Evolutionary conservation across 345 rosid genomes (phyloP).

Genomic region (Populus ilicifolia): DNA sequence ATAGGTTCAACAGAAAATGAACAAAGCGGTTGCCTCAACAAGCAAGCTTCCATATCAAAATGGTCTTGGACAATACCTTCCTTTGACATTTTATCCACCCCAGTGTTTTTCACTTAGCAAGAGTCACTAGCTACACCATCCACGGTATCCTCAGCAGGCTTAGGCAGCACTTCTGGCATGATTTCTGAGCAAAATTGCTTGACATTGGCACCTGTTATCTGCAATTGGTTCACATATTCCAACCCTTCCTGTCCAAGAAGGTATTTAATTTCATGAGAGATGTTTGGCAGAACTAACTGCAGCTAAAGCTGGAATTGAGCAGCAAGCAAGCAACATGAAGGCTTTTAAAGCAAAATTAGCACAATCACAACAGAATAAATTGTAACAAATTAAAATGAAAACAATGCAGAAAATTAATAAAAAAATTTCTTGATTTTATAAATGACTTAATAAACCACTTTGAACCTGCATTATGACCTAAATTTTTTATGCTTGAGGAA

Average conservation of each 20-base stretch:
- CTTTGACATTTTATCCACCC: background rate
- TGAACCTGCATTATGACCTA: background rate
- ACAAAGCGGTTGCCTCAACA: background rate
- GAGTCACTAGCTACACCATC: slow-evolving; percentile 2
- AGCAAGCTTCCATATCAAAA: slow-evolving; percentile 8
- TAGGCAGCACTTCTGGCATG: slow-evolving; percentile 22
- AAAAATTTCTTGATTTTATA: background rate
- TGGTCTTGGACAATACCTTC: slow-evolving; percentile 7
- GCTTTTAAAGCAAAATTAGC: background rate
- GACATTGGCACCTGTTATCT: slow-evolving; percentile 23
- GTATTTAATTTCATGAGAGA: slow-evolving; percentile 5
- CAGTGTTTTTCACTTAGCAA: slow-evolving; percentile 1
- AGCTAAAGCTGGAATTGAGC: background rate
- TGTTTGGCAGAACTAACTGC: background rate
- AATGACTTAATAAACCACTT: background rate
- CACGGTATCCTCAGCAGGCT: background rate
- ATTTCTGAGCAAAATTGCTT: slow-evolving; percentile 22
- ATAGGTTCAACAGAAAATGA: slow-evolving; percentile 8
- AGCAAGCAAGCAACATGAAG: background rate
- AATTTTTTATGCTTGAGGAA: background rate
- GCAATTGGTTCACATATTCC: slow-evolving; percentile 7
- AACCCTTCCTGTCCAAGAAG: slow-evolving; percentile 31
- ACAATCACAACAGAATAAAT: background rate
- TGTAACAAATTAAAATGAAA: background rate
- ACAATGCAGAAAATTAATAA: background rate